Conservation (phyloP, 139 green algal genomes). For the Mesostigma viride region DNA sequence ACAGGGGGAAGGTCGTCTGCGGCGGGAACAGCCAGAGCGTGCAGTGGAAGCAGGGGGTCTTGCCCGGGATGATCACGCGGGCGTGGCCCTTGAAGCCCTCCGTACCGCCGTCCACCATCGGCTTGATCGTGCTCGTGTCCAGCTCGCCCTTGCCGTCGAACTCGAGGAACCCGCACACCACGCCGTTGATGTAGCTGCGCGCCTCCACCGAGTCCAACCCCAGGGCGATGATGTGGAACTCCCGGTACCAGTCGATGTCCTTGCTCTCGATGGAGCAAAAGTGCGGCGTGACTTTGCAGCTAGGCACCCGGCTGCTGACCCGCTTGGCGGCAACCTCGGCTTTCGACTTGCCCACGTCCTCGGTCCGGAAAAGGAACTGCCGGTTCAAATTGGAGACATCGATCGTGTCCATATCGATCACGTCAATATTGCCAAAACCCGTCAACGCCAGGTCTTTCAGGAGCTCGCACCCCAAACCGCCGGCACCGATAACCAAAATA, state of each 20-base stretch:
- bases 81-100: conserved; percentile 97
- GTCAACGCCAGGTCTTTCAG: conserved; percentile 93
- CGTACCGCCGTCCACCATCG: conserved; percentile 94
- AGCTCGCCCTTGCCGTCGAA: conserved; percentile 72
- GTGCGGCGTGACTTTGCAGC: conserved; percentile 69
- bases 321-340: conserved; percentile 73
- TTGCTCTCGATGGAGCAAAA: conserved; percentile 92
- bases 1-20: conserved; percentile 91
- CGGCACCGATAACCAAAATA: conserved; percentile 84
- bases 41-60: conserved; percentile 98
- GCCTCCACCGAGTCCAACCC: conserved; percentile 95
- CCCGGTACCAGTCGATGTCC: conserved; percentile 69
- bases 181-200: conserved; percentile 88
- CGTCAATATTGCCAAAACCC: conserved; percentile 92
- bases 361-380: conserved; percentile 93
- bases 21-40: conserved; percentile 98
- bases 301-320: conserved; percentile 68
- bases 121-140: conserved; percentile 76
- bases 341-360: conserved; percentile 90
- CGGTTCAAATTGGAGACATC: conserved; percentile 97
- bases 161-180: conserved; percentile 91
- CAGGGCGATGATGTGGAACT: conserved; percentile 89
- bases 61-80: conserved; percentile 84
- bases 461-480: conserved; percentile 95
- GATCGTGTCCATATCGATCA: conserved; percentile 99